phyloP scores from a whole-genome alignment of 495 filamentous ascomycete species.

The Peziza echinospora region DNA sequence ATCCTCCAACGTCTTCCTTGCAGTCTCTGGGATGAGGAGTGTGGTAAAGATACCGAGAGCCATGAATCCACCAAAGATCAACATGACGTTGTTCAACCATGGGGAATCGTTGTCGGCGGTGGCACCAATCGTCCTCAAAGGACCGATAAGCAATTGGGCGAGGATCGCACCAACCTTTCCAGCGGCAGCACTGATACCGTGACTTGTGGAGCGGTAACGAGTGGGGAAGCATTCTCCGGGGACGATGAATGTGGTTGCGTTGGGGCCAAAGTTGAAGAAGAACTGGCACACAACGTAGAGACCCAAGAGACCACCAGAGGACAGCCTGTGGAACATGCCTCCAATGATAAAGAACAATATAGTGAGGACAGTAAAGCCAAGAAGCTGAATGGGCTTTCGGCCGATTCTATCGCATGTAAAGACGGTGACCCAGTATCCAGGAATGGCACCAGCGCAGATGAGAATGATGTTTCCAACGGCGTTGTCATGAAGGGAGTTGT shows the following conservation, averaged over 20 bases:
- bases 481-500: constrained; percentile 42
- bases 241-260: constrained; percentile 75
- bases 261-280: constrained; percentile 79
- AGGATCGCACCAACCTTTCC: constrained; percentile 67
- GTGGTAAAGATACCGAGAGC: constrained; percentile 42
- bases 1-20: constrained; percentile 40
- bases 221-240: constrained; percentile 83
- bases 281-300: constrained; percentile 66
- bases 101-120: constrained; percentile 26
- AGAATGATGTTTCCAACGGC: constrained; percentile 59
- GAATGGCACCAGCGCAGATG: constrained; percentile 52
- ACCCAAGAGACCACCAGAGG: constrained; percentile 33
- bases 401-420: constrained; percentile 49
- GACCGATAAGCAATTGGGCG: constrained; percentile 32
- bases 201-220: constrained; percentile 60
- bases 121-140: constrained; percentile 25
- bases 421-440: constrained; percentile 60
- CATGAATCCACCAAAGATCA: constrained; percentile 65
- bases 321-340: constrained; percentile 41
- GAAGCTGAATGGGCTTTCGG: constrained; percentile 58
- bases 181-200: constrained; percentile 62
- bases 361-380: constrained; percentile 53
- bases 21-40: constrained; percentile 53
- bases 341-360: constrained; percentile 58
- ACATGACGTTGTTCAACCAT: constrained; percentile 58